These are phyloP conservation scores for Aurantiochytrium sp. DNA, from an alignment of 108 stramenopile species.

Conservation along the genomic window DNA sequence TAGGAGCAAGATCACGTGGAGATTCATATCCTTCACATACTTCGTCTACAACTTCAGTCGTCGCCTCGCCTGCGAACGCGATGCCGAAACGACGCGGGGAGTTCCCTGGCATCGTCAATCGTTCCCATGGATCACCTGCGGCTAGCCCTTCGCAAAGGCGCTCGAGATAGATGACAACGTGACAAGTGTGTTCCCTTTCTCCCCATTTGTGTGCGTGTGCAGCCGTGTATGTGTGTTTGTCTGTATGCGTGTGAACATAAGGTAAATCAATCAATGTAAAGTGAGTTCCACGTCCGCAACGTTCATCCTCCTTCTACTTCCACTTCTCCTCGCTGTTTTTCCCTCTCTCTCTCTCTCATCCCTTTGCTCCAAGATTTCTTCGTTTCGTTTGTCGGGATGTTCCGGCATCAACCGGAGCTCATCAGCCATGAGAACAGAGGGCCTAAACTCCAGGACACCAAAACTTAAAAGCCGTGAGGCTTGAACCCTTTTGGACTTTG, in stretches of 20 bases:
- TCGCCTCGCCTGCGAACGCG: background rate
- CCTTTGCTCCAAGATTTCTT: too few relatives aligned
- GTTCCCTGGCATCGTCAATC: background rate
- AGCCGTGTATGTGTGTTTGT: too few relatives aligned
- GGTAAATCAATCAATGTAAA: too few relatives aligned
- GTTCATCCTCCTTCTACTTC: too few relatives aligned
- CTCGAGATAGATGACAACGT: background rate
- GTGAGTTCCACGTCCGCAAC: too few relatives aligned
- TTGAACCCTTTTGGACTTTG: background rate
- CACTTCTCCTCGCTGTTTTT: too few relatives aligned
- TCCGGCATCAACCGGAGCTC: background rate
- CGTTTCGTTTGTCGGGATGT: background rate
- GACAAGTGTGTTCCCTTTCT: background rate
- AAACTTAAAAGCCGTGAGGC: background rate
- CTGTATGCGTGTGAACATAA: too few relatives aligned
- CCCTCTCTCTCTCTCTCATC: too few relatives aligned
- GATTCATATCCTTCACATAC: too few relatives aligned
- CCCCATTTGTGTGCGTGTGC: background rate
- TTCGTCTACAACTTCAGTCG: too few relatives aligned
- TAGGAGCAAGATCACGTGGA: background rate
- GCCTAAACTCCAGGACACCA: background rate
- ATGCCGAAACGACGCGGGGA: background rate
- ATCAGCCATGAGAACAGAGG: constrained; percentile 20
- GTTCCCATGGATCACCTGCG: too few relatives aligned
- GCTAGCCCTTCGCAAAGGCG: background rate